Evolutionary conservation across 352 stramenopile species (phyloP), one percentile per base, ranked within the genome.

Genomic region (Phytophthora sp.): DNA sequence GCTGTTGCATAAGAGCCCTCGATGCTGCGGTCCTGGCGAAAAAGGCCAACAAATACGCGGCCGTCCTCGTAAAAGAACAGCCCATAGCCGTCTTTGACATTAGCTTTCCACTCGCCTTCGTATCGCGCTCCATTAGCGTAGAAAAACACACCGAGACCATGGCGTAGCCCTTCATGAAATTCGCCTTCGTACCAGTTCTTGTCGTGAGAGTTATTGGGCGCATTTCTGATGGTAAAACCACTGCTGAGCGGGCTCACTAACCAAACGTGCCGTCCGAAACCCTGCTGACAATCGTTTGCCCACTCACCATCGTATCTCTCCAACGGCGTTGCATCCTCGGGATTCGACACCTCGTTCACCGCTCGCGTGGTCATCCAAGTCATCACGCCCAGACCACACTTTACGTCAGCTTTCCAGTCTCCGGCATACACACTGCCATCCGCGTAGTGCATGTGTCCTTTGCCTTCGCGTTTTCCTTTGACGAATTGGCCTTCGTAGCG

Each of bases 101-200:
- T 95, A 20, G 79, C 53, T 31, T 76, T 48, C 91, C 91, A 97
- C 44, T 87, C 68, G n/a, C 91, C 91, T 66, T 86, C 77, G 61
- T 96, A 96, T 1, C 79, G 66, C 5, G 87, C 84, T 3, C 91
- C 91, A 41, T 96, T 95, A 8, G 86, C 80, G 46, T 97, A 97
- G 65, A 87, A 90, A 46, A 97, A 97, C 0, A 76, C 73, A 0
- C 91, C 91, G 21, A 69, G 44, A 5, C 87, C 88, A 50, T 92
- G 68, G 20, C 87, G 85, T 5, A 89, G 51, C 0, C 89, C 91
- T 42, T 77, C 27, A 6, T 50, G 49, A 50, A 92, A 96, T 38
- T 89, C 69, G n/a, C 90, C 90, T 62, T 91, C 68, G 74, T 96
- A 97, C 62, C 87, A 95, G 60, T 95, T 95, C 44, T 87, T 84